phyloP scores from a whole-genome alignment of 2,329 filamentous ascomycete species.

The Aspergillus ustus region DNA sequence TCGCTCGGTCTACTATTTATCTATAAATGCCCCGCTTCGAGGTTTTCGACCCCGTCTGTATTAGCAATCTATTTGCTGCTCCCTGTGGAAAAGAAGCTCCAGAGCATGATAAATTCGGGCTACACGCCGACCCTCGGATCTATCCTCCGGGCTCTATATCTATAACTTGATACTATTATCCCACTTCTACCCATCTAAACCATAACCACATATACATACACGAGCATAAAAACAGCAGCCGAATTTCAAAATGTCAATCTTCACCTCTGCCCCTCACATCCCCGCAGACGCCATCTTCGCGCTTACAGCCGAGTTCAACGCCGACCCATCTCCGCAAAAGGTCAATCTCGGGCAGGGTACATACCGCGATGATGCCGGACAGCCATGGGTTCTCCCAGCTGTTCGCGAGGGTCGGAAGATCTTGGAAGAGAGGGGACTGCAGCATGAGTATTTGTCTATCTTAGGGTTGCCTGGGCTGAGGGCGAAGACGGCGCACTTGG shows the following conservation, averaged over 20 bases:
- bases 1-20: too few relatives aligned
- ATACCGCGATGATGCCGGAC: constrained; percentile 87
- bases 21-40: not conserved
- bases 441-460: constrained; percentile 97
- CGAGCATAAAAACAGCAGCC: not conserved
- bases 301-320: constrained; percentile 60
- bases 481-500: constrained; percentile 80
- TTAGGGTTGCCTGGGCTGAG: constrained; percentile 82
- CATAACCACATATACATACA: not conserved
- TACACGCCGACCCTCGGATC: not conserved
- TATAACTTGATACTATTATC: not conserved
- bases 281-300: constrained; percentile 32
- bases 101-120: not conserved
- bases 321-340: constrained; percentile 73
- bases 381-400: constrained; percentile 91
- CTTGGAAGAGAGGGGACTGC: constrained; percentile 67
- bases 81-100: not conserved
- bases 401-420: constrained; percentile 61
- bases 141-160: not conserved
- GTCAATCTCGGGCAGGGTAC: constrained; percentile 92
- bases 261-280: constrained; percentile 23
- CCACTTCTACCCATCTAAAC: not conserved
- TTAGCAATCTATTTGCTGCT: not conserved
- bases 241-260: constrained; percentile 4
- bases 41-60: not conserved